Conservation (phyloP, 441 rosid genomes). For the Mallotus japonicus region DNA sequence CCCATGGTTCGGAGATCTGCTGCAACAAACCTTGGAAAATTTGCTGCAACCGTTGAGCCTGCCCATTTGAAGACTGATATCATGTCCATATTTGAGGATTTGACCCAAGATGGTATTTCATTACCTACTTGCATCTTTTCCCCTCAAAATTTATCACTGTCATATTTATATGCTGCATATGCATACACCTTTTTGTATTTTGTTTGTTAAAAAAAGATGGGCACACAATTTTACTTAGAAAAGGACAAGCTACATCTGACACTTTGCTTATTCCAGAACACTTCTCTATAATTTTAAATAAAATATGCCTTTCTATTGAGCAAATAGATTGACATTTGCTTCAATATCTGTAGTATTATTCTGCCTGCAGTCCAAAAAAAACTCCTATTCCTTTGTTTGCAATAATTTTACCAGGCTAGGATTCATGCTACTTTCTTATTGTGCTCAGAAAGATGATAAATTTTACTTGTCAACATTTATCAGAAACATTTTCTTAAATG, state of each 20-base stretch:
- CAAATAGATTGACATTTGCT: neutral
- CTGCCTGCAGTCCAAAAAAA: neutral
- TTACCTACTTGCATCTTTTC: neutral
- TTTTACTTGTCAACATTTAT: neutral
- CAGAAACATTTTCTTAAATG: neutral
- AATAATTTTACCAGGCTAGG: neutral
- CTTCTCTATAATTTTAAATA: neutral
- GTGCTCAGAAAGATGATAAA: neutral
- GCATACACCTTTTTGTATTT: neutral
- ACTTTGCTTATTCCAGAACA: neutral
- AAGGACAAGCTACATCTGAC: neutral
- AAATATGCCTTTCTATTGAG: neutral
- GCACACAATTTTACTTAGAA: neutral
- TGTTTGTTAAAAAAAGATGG: neutral
- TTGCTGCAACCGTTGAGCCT: slow-evolving; percentile 89
- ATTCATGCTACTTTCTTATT: neutral
- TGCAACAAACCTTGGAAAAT: slow-evolving; percentile 84
- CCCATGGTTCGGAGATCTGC: slow-evolving; percentile 99
- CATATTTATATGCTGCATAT: neutral
- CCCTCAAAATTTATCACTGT: neutral
- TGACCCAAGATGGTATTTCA: slow-evolving; percentile 81
- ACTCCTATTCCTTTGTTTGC: neutral
- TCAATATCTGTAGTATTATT: neutral
- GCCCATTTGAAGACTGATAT: slow-evolving; percentile 70
- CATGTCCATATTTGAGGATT: slow-evolving; percentile 82